Conservation (phyloP, 1,139 yeast genomes). For the Yamadazyma sp. region DNA sequence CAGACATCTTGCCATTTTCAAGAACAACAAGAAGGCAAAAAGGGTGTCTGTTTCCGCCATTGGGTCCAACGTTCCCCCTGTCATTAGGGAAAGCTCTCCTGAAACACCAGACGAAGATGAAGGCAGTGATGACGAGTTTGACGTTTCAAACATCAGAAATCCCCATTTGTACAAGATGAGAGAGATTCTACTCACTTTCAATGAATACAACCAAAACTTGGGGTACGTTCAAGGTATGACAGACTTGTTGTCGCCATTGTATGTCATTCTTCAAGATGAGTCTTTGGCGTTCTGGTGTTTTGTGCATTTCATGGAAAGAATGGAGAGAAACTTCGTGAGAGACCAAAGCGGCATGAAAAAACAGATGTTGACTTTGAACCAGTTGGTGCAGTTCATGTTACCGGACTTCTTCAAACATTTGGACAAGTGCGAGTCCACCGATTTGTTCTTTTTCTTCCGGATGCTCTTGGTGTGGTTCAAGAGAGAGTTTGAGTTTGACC, state of each 20-base stretch:
- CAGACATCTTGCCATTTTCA: slow-evolving; percentile 65
- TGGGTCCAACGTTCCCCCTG: slow-evolving; percentile 22
- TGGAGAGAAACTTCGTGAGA: slow-evolving; percentile 91
- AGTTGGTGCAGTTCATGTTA: slow-evolving; percentile 81
- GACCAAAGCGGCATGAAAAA: slow-evolving; percentile 92
- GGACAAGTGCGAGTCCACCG: slow-evolving; percentile 83
- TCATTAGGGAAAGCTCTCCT: slow-evolving; percentile 32
- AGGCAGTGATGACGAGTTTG: slow-evolving; percentile 48
- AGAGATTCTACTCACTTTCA: slow-evolving; percentile 81
- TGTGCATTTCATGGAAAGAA: slow-evolving; percentile 82
- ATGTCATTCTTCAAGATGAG: slow-evolving; percentile 77
- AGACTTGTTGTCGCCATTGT: slow-evolving; percentile 84
- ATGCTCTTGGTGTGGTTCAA: slow-evolving; percentile 96
- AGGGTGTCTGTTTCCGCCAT: slow-evolving; percentile 16
- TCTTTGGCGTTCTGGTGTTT: slow-evolving; percentile 86
- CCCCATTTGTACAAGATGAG: slow-evolving; percentile 71
- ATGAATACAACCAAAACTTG: slow-evolving; percentile 75
- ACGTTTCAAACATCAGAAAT: slow-evolving; percentile 54
- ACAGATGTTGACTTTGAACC: slow-evolving; percentile 81
- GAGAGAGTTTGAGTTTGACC: slow-evolving; percentile 83
- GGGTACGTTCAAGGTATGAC: slow-evolving; percentile 99
- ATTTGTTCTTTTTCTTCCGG: slow-evolving; percentile 89
- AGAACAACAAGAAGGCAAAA: slow-evolving; percentile 39
- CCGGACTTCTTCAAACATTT: slow-evolving; percentile 83
- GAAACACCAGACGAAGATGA: slow-evolving; percentile 55